Conservation (phyloP, 202 grass and related monocot genomes). For the Carex arenaria region DNA sequence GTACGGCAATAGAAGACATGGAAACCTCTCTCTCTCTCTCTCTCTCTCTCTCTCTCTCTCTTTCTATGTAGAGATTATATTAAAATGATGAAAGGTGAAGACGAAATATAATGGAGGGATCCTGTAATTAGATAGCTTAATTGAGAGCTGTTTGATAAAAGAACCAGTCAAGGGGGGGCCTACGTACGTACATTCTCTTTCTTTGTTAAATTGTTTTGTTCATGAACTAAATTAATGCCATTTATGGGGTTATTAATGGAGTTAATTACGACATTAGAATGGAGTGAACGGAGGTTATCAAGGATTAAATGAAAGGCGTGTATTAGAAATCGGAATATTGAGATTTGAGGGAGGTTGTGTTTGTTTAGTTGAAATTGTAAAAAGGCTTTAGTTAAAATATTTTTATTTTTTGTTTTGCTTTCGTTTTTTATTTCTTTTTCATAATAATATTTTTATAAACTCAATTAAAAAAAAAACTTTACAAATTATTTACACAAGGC, state of each 20-base stretch:
- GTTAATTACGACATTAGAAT: not conserved
- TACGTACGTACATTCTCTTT: not conserved
- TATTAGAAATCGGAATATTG: not conserved
- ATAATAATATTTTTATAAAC: too few relatives aligned
- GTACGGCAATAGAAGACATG: conserved; percentile 74
- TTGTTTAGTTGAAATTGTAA: not conserved
- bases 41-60: not conserved
- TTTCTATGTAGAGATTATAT: not conserved
- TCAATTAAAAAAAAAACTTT: too few relatives aligned
- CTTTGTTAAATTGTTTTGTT: conserved; percentile 5
- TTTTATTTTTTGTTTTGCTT: too few relatives aligned
- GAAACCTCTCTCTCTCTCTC: not conserved
- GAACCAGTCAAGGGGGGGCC: not conserved
- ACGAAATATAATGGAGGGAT: not conserved
- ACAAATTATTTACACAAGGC: too few relatives aligned
- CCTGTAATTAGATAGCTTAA: conserved; percentile 20
- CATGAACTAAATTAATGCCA: conserved; percentile 2
- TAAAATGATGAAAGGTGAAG: not conserved
- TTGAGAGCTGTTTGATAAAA: conserved; percentile 25
- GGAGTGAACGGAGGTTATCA: not conserved
- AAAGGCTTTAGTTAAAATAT: too few relatives aligned
- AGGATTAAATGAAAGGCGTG: not conserved
- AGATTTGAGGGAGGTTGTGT: not conserved
- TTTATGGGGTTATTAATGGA: not conserved
- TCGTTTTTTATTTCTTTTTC: too few relatives aligned